Evolutionary conservation across 2,329 filamentous ascomycete species (phyloP).

Genomic region (Cladophialophora exuberans): DNA sequence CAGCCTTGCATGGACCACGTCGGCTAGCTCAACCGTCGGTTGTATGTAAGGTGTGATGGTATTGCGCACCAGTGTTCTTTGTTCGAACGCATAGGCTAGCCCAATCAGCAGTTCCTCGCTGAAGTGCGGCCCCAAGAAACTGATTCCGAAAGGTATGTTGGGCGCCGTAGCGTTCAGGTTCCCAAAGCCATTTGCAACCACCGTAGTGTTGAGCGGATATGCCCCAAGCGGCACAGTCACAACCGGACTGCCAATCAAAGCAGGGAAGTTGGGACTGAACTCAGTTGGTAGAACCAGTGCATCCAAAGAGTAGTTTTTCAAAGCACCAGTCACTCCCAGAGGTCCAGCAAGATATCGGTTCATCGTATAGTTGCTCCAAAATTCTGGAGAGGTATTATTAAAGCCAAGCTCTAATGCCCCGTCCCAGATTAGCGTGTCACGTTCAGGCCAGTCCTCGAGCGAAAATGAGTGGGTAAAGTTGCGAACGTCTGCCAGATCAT

Average conservation of each 20-base stretch:
- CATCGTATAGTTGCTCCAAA: constrained; percentile 61
- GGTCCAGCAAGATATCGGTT: constrained; percentile 59
- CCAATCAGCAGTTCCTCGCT: constrained; percentile 65
- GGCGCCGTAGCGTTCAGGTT: constrained; percentile 59
- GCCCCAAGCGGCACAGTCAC: constrained; percentile 67
- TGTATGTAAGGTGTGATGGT: constrained; percentile 29
- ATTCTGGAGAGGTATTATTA: constrained; percentile 62
- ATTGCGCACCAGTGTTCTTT: constrained; percentile 55
- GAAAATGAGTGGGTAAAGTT: constrained; percentile 59
- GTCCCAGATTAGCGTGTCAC: constrained; percentile 64
- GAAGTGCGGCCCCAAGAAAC: constrained; percentile 65
- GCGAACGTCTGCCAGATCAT: constrained; percentile 54
- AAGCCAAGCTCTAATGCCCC: constrained; percentile 54
- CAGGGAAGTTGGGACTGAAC: constrained; percentile 53
- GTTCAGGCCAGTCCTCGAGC: constrained; percentile 62
- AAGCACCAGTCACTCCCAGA: constrained; percentile 64
- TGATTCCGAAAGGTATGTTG: constrained; percentile 63
- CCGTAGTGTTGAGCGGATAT: constrained; percentile 53
- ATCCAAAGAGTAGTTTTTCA: constrained; percentile 61
- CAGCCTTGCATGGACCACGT: constrained; percentile 25
- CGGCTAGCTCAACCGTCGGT: constrained; percentile 30
- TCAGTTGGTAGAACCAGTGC: constrained; percentile 64
- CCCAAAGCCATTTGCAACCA: constrained; percentile 51
- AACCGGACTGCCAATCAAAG: constrained; percentile 62
- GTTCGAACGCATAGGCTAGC: constrained; percentile 71